phyloP scores from a whole-genome alignment of 2,329 filamentous ascomycete genomes.

The Ophiostoma australiae region DNA sequence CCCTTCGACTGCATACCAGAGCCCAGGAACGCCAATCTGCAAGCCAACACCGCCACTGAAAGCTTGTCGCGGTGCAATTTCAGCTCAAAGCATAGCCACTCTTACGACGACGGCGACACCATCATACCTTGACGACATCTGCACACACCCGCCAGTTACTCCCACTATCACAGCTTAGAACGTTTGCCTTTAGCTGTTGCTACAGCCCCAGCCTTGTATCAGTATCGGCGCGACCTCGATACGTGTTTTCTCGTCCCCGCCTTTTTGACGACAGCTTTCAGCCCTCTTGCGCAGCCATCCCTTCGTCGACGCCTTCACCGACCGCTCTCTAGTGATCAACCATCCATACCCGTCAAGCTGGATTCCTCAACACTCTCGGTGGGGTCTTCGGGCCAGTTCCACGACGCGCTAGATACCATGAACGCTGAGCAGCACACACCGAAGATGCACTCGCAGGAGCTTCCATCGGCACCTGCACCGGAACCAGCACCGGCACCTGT shows the following conservation, averaged over 20 bases:
- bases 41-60: not conserved
- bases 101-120: not conserved
- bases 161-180: not conserved
- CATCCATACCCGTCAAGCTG: conserved; percentile 36
- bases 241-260: not conserved
- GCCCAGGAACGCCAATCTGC: not conserved
- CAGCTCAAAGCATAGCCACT: not conserved
- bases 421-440: conserved; percentile 41
- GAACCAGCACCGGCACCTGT: not conserved
- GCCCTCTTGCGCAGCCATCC: not conserved
- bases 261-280: conserved; percentile 11
- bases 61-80: not conserved
- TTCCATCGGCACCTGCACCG: conserved; percentile 20
- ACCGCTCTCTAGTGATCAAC: not conserved
- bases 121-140: not conserved
- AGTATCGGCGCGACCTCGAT: not conserved
- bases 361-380: conserved; percentile 48
- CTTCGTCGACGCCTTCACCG: not conserved
- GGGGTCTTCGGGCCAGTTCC: conserved; percentile 50
- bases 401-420: conserved; percentile 49
- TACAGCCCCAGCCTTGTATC: not conserved
- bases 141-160: not conserved
- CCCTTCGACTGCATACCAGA: not conserved
- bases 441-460: conserved; percentile 13
- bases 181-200: not conserved